phyloP scores from a whole-genome alignment of 805 yeast species.

The Limtongia smithiae region DNA sequence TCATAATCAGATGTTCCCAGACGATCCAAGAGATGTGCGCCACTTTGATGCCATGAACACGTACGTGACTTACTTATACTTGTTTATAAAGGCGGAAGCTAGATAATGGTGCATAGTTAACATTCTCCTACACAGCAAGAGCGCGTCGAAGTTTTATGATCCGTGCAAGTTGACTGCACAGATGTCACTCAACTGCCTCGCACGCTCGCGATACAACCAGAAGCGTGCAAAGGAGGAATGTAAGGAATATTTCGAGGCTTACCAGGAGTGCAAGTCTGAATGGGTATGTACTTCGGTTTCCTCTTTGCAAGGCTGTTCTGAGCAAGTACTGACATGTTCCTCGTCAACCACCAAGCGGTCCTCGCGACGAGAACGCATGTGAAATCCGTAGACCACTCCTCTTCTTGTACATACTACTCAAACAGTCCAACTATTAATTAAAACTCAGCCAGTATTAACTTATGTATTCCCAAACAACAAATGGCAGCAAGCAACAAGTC shows the following conservation, averaged over 20 bases:
- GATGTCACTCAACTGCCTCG: conserved; percentile 82
- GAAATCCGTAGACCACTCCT: too few species aligned
- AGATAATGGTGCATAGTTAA: background rate
- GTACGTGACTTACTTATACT: background rate
- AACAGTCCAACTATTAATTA: too few species aligned
- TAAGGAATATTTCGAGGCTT: conserved; percentile 84
- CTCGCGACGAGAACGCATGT: too few species aligned
- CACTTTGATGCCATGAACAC: conserved; percentile 59
- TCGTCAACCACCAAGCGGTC: too few species aligned
- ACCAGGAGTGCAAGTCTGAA: conserved; percentile 82
- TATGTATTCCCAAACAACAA: too few species aligned
- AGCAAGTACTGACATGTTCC: too few species aligned
- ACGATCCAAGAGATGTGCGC: conserved; percentile 69
- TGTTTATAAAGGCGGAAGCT: too few species aligned
- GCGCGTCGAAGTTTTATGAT: conserved; percentile 79
- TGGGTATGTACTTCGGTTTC: too few species aligned
- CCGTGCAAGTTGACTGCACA: conserved; percentile 89
- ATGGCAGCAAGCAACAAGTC: too few species aligned
- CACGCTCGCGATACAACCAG: conserved; percentile 68
- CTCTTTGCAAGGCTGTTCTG: too few species aligned
- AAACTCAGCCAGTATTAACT: too few species aligned
- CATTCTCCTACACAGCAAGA: conserved; percentile 44
- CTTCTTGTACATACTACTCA: too few species aligned
- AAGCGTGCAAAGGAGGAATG: conserved; percentile 47
- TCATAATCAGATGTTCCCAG: conserved; percentile 68